phyloP scores from a whole-genome alignment of 345 rosid genomes.

The Gossypium ekmanianum region DNA sequence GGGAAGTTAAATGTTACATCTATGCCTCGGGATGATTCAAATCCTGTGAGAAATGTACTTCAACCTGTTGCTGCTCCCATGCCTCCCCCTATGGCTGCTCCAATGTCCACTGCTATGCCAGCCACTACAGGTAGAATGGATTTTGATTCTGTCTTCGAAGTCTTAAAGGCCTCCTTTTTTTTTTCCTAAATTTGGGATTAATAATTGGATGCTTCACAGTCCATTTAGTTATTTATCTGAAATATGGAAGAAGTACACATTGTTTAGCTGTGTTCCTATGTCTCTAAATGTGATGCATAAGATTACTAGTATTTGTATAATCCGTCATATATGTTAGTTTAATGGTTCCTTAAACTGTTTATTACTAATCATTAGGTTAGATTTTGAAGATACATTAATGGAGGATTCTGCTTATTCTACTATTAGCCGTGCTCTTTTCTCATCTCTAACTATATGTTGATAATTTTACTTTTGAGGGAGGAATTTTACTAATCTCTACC shows the following conservation, averaged over 20 bases:
- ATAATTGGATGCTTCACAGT: background rate
- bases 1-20: constrained; percentile 74
- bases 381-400: background rate
- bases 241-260: background rate
- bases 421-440: background rate
- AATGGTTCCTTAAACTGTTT: background rate
- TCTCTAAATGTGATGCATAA: background rate
- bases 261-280: background rate
- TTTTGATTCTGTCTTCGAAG: background rate
- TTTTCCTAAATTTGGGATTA: background rate
- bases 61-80: constrained; percentile 55
- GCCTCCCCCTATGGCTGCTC: constrained; percentile 45
- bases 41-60: constrained; percentile 53
- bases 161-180: constrained; percentile 11
- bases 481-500: background rate
- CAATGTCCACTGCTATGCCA: constrained; percentile 38
- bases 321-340: background rate
- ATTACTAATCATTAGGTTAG: background rate
- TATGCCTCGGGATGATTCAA: constrained; percentile 57
- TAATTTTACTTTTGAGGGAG: constrained; percentile 1
- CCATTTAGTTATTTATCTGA: background rate
- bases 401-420: background rate
- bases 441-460: background rate
- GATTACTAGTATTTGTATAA: background rate
- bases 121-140: constrained; percentile 51